Base-by-base conservation (phyloP, 768 basidiomycete species). In the Mycena haematopus region DNA sequence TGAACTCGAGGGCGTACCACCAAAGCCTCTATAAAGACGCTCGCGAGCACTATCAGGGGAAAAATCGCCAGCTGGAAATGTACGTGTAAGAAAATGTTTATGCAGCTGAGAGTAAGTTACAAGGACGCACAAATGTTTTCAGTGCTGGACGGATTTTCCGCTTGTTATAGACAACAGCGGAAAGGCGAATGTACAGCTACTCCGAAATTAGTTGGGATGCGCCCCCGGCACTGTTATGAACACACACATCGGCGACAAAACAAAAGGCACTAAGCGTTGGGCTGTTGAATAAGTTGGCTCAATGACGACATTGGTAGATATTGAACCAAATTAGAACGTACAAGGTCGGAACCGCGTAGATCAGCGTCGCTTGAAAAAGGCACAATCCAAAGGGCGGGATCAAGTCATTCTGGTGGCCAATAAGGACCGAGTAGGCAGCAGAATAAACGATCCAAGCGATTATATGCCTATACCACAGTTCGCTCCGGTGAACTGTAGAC, bases 111-210 rank as follows among this genome's bases (percentile, higher is more conserved):
- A 31, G 29, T 9, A 31, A 9, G n/a, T n/a, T 31, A 31, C 29
- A 31, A 31, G 36, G 8, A 36, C 14, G 3, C 13, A 58, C 62
- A 31, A 63, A 63, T 58, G 47, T 63, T 14, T 29, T 17, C 25
- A 63, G 52, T 27, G 56, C 46, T 13, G 62, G 62, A 11, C 56
- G 56, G n/a, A 63, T 63, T 13, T 63, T 57, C 22, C 52, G 45
- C 33, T 63, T 63, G 9, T 25, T 17, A 19, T 47, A 15, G 7
- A 62, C 29, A 1, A 22, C 47, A 6, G 60, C 45, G 22, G 60
- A 62, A 2, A 62, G 38, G 0, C 36, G n/a, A 36, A 62, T 62
- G 29, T 55, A 62, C 0, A 63, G 56, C 62, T 58, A 17, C 29
- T 31, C 24, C 3, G 14, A 17, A 13, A 24, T 55, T 25, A 21